Evolutionary conservation across 768 basidiomycete species (phyloP).

Genomic region (Chalciporus sphaerocephalus): DNA sequence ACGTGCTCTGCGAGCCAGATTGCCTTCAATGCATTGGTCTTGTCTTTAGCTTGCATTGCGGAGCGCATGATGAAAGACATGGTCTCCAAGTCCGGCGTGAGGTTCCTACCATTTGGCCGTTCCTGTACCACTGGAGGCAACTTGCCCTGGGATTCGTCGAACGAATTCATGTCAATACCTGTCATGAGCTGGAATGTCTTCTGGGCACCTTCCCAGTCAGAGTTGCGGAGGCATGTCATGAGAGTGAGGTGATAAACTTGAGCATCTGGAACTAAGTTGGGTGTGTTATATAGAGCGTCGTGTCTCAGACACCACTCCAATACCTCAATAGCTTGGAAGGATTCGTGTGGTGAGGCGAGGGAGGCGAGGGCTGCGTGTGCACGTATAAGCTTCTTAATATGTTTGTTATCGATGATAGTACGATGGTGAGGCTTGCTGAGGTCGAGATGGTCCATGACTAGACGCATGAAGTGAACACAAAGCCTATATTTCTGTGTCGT

Average conservation of each 20-base stretch:
- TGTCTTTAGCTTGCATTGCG: slow-evolving; percentile 49
- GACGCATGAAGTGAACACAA: slow-evolving; percentile 54
- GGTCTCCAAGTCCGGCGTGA: slow-evolving; percentile 48
- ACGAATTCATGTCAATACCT: slow-evolving; percentile 54
- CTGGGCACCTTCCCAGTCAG: slow-evolving; percentile 57
- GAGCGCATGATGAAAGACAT: slow-evolving; percentile 56
- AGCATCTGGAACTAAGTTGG: slow-evolving; percentile 32
- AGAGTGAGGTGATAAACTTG: slow-evolving; percentile 60
- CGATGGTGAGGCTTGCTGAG: slow-evolving; percentile 24
- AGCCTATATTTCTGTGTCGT: slow-evolving; percentile 42
- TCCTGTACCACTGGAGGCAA: slow-evolving; percentile 39
- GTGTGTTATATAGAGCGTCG: slow-evolving; percentile 44
- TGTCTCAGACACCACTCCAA: slow-evolving; percentile 69
- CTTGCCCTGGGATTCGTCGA: slow-evolving; percentile 35
- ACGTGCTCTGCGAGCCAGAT: slow-evolving; percentile 54
- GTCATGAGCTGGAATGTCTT: slow-evolving; percentile 70
- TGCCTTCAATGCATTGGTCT: slow-evolving; percentile 52
- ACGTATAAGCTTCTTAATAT: slow-evolving; percentile 59
- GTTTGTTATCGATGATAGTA: slow-evolving; percentile 45
- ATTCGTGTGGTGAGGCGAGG: slow-evolving; percentile 35
- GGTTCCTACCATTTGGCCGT: slow-evolving; percentile 40
- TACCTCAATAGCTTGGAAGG: slow-evolving; percentile 49
- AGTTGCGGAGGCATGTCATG: slow-evolving; percentile 56
- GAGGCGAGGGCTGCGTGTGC: slow-evolving; percentile 43
- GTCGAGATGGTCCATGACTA: slow-evolving; percentile 44